Percentiles rank a stretch among this genome's conserved stretches.
Evolutionary conservation across 1,139 yeast genomes (phyloP).

Genomic region (Sugiyamaella castrensis): DNA sequence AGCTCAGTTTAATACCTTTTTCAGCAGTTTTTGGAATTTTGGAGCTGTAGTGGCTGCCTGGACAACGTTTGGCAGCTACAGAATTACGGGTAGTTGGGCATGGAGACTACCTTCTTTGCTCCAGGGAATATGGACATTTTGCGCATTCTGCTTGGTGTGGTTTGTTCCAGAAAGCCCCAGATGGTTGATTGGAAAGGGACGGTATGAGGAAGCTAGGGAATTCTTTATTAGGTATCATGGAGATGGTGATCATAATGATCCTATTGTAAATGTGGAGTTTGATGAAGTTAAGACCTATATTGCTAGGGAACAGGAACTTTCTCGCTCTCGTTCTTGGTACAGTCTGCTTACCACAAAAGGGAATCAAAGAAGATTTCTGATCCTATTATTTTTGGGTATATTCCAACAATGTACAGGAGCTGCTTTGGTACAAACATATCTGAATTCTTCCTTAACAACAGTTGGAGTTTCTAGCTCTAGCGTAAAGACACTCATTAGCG

Average conservation of each 20-base stretch:
- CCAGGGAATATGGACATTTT: no score
- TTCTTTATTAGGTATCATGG: constrained; percentile 39
- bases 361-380: neutral
- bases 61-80: constrained; percentile 15
- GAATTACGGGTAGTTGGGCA: constrained; percentile 34
- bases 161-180: no score
- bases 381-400: no score
- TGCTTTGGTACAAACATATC: no score
- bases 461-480: no score
- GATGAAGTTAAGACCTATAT: constrained; percentile 29
- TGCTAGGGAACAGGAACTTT: constrained; percentile 38
- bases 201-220: no score
- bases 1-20: constrained; percentile 12
- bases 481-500: no score
- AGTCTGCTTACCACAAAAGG: neutral
- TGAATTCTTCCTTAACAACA: no score
- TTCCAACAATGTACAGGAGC: no score
- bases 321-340: neutral
- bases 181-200: no score
- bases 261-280: constrained; percentile 30
- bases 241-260: constrained; percentile 26
- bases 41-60: constrained; percentile 15
- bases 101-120: constrained; percentile 38
- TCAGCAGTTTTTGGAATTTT: constrained; percentile 13
- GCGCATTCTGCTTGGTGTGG: no score